Percentiles rank a stretch among this genome's conserved stretches.
Evolutionary conservation across 2,329 filamentous ascomycete genomes (phyloP).

Genomic region (Colletotrichum gigasporum): DNA sequence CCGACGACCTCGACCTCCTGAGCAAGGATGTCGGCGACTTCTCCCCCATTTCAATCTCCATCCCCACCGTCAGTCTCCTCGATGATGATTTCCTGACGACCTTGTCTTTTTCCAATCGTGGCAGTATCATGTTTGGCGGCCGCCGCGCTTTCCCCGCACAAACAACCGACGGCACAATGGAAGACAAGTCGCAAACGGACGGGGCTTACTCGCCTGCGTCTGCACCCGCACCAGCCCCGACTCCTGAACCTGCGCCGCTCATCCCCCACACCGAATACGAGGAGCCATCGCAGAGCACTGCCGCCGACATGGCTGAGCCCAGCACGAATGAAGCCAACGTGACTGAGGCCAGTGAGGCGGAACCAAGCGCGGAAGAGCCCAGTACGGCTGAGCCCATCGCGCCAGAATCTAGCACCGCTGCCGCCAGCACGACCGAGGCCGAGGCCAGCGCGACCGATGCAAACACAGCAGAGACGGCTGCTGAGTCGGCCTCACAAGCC

Average conservation of each 20-base stretch:
- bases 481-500: constrained; percentile 24
- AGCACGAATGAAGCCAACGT: not conserved
- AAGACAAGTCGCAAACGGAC: constrained; percentile 10
- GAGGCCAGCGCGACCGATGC: not conserved
- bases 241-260: constrained; percentile 8
- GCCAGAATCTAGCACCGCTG: not conserved
- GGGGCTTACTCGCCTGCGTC: not conserved
- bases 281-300: constrained; percentile 7
- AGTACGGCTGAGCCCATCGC: not conserved
- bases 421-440: not conserved
- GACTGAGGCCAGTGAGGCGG: constrained; percentile 13
- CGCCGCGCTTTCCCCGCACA: constrained; percentile 22
- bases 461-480: constrained; percentile 29
- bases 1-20: constrained; percentile 35
- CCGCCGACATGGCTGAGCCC: constrained; percentile 2
- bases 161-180: constrained; percentile 19
- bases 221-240: constrained; percentile 1
- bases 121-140: constrained; percentile 69
- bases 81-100: constrained; percentile 66
- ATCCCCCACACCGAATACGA: constrained; percentile 25
- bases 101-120: constrained; percentile 70
- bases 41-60: constrained; percentile 63
- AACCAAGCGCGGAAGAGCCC: constrained; percentile 6
- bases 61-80: constrained; percentile 65
- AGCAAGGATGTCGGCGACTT: constrained; percentile 42